A percentile compares a stretch with the other conserved stretches of the same genome.
Evolutionary conservation across 768 basidiomycete species (phyloP).

Genomic region (Pholiota conissans): DNA sequence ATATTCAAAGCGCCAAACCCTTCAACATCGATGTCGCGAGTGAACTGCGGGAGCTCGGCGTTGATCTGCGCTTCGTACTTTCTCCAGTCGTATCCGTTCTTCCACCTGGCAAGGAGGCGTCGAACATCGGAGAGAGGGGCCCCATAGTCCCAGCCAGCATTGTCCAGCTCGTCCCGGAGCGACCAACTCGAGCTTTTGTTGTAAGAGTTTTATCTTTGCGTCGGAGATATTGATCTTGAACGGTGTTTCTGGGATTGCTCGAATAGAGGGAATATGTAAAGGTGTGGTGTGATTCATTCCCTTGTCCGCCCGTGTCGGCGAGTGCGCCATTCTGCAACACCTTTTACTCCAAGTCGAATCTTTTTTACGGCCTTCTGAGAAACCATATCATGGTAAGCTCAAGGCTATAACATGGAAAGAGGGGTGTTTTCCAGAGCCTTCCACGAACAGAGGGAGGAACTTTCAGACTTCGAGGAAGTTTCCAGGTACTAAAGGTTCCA

Average conservation of each 20-base stretch:
- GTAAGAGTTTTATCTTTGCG: slow-evolving; percentile 36
- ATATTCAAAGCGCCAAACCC: slow-evolving; percentile 43
- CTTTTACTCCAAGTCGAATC: too few relatives aligned
- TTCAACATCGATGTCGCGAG: slow-evolving; percentile 46
- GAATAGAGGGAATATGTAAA: too few relatives aligned
- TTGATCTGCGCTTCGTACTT: slow-evolving; percentile 52
- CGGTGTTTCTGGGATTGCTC: slow-evolving; percentile 11
- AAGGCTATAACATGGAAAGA: slow-evolving; percentile 64
- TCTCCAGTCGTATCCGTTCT: slow-evolving; percentile 56
- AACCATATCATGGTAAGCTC: slow-evolving; percentile 62
- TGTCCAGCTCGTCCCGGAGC: slow-evolving; percentile 62
- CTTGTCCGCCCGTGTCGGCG: slow-evolving; percentile 51
- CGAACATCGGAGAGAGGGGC: slow-evolving; percentile 48
- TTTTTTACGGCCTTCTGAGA: slow-evolving; percentile 54
- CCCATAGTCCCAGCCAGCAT: slow-evolving; percentile 54
- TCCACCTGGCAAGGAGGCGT: slow-evolving; percentile 52
- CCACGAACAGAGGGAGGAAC: slow-evolving; percentile 52
- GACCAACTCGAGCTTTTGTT: slow-evolving; percentile 45
- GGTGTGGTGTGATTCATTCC: too few relatives aligned
- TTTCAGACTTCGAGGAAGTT: slow-evolving; percentile 58
- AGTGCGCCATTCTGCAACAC: slow-evolving; percentile 47
- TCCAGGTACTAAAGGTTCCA: too few relatives aligned
- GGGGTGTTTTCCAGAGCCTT: slow-evolving; percentile 42
- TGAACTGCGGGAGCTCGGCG: slow-evolving; percentile 54
- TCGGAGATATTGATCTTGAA: slow-evolving; percentile 53